phyloP scores from a whole-genome alignment of 371 early-diverging fungal species.

The Mucor mucedo region DNA sequence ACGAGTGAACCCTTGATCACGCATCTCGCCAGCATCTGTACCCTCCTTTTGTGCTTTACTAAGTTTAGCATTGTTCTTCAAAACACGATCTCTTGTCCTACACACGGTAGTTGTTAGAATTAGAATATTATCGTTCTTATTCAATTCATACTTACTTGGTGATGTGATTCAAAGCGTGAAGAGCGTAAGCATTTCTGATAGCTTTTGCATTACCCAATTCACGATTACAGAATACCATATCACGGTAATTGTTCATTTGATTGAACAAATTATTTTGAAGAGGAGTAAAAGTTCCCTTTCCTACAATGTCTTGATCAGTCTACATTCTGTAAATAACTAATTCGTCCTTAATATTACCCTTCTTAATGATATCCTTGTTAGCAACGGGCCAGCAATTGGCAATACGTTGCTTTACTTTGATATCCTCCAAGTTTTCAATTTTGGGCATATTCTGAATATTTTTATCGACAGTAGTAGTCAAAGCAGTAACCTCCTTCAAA shows the following conservation, averaged over 20 bases:
- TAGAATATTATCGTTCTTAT: neutral
- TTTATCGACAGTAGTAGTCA: conserved; percentile 36
- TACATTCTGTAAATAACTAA: neutral
- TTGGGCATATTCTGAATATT: conserved; percentile 32
- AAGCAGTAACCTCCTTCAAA: conserved; percentile 49
- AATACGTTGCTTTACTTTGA: conserved; percentile 38
- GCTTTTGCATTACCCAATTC: conserved; percentile 65
- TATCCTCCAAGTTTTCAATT: conserved; percentile 32
- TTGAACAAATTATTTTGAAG: conserved; percentile 67
- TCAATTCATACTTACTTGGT: conserved; percentile 60
- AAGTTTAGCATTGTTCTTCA: conserved; percentile 83
- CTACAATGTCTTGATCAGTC: neutral
- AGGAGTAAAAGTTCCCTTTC: conserved; percentile 48
- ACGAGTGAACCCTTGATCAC: conserved; percentile 96
- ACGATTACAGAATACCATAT: conserved; percentile 76
- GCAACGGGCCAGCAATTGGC: conserved; percentile 44
- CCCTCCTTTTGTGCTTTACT: conserved; percentile 58
- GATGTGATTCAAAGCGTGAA: conserved; percentile 93
- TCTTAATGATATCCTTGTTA: conserved; percentile 27
- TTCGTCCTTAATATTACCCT: conserved; percentile 14
- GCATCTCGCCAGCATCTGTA: conserved; percentile 66
- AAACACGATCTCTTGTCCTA: conserved; percentile 73
- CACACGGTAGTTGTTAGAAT: neutral
- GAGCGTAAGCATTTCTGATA: conserved; percentile 71
- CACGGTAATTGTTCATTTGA: conserved; percentile 74